Evolutionary conservation across 306 rosid species (phyloP).

Genomic region (Glycyrrhiza uralensis): DNA sequence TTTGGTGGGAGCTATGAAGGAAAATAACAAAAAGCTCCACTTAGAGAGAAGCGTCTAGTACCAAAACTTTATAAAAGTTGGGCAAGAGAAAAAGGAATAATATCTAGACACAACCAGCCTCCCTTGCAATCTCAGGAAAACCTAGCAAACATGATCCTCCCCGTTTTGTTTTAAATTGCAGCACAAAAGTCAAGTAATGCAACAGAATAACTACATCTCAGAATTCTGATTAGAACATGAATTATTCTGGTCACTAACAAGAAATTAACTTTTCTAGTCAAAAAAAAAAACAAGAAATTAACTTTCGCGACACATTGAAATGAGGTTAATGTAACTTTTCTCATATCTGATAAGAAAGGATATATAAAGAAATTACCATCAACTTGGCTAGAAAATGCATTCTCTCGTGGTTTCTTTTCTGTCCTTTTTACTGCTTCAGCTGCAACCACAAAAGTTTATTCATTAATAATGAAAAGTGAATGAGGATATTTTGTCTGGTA

Average conservation of each 20-base stretch:
- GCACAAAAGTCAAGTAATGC: neutral
- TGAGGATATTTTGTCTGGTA: neutral
- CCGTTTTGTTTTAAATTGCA: neutral
- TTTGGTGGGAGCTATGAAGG: neutral
- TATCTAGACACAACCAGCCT: neutral
- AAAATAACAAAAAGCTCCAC: neutral
- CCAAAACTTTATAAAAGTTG: neutral
- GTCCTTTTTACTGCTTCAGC: slow-evolving; percentile 51
- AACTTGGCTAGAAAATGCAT: slow-evolving; percentile 18
- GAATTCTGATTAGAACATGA: neutral
- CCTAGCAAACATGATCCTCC: neutral
- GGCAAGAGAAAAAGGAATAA: neutral
- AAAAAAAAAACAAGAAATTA: no score
- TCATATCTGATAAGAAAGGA: neutral
- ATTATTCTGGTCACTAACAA: no score
- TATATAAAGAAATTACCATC: slow-evolving; percentile 39
- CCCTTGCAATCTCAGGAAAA: neutral
- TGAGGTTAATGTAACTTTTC: neutral
- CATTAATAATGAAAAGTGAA: slow-evolving; percentile 14
- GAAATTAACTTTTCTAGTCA: no score
- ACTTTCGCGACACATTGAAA: neutral
- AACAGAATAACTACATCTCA: neutral
- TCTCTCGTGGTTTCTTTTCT: slow-evolving; percentile 39
- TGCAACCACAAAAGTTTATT: slow-evolving; percentile 39
- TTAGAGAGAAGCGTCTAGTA: neutral